Percentiles rank a stretch among this genome's conserved stretches.
Evolutionary conservation across 495 filamentous ascomycete species (phyloP).

Genomic region (Penicillium steckii): DNA sequence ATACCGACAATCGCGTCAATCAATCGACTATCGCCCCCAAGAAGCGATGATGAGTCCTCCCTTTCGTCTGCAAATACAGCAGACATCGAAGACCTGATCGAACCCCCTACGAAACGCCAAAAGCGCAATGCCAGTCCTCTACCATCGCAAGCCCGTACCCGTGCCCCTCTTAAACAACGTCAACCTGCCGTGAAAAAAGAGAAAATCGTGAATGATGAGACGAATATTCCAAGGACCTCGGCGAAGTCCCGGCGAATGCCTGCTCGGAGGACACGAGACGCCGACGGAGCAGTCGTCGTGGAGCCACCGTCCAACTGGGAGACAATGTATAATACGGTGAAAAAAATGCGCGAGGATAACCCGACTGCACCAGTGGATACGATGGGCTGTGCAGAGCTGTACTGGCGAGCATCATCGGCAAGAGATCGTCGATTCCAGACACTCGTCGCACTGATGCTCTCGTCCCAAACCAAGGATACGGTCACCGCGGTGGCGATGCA

Average conservation of each 20-base stretch:
- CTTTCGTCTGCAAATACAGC: conserved; percentile 41
- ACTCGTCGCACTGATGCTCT: conserved; percentile 92
- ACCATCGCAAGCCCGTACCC: conserved; percentile 17
- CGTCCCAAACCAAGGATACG: conserved; percentile 93
- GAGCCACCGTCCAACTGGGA: conserved; percentile 82
- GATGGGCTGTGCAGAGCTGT: conserved; percentile 88
- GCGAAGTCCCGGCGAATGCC: conserved; percentile 55
- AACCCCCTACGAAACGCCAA: conserved; percentile 47
- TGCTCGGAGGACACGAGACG: conserved; percentile 59
- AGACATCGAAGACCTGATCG: conserved; percentile 68
- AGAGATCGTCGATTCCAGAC: conserved; percentile 84
- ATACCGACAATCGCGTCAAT: conserved; percentile 10
- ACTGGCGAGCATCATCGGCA: conserved; percentile 39
- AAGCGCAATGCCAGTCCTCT: conserved; percentile 37
- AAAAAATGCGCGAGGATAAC: conserved; percentile 70
- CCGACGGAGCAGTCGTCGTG: conserved; percentile 52
- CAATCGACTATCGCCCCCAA: background rate
- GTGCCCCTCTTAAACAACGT: conserved; percentile 15
- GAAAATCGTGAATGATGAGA: conserved; percentile 22
- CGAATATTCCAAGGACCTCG: conserved; percentile 25
- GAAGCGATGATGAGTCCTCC: conserved; percentile 37
- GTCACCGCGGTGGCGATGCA: conserved; percentile 84
- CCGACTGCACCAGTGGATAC: conserved; percentile 91
- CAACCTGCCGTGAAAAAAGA: conserved; percentile 22
- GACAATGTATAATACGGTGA: conserved; percentile 72